Conservation (phyloP, 306 rosid genomes). For the Astragalus membranaceus region DNA sequence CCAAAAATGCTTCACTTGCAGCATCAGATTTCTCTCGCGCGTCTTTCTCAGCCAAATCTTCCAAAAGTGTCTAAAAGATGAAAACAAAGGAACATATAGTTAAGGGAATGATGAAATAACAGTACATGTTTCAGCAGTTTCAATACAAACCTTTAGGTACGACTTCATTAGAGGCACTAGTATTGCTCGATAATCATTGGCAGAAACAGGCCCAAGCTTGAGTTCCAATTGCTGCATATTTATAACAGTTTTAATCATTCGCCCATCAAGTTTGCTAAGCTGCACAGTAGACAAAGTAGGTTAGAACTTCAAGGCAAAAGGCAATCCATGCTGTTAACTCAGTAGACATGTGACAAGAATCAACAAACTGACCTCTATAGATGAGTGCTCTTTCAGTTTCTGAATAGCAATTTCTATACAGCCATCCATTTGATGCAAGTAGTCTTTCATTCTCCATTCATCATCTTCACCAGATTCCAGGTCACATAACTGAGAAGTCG, state of each 20-base stretch:
- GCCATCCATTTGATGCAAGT: slow-evolving; percentile 68
- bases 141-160: slow-evolving; percentile 75
- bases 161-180: slow-evolving; percentile 80
- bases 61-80: slow-evolving; percentile 62
- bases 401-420: slow-evolving; percentile 76
- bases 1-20: slow-evolving; percentile 89
- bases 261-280: slow-evolving; percentile 86
- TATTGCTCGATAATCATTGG: slow-evolving; percentile 74
- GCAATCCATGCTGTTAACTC: slow-evolving; percentile 9
- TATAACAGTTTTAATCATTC: slow-evolving; percentile 61
- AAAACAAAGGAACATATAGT: slow-evolving; percentile 4
- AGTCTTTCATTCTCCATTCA: slow-evolving; percentile 79
- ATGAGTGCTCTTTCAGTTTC: slow-evolving; percentile 74
- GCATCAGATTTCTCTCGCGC: slow-evolving; percentile 95
- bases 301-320: slow-evolving; percentile 29
- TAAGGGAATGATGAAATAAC: slow-evolving; percentile 14
- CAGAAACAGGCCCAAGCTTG: slow-evolving; percentile 74
- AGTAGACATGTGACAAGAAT: slow-evolving; percentile 10
- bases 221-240: slow-evolving; percentile 82
- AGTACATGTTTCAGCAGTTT: slow-evolving; percentile 15
- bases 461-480: slow-evolving; percentile 86
- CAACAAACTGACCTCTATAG: slow-evolving; percentile 65
- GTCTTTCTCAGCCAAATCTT: slow-evolving; percentile 93
- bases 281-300: slow-evolving; percentile 36
- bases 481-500: slow-evolving; percentile 69